A percentile compares a stretch with the other conserved stretches of the same genome.
Evolutionary conservation across 352 stramenopile genomes (phyloP).

Genomic region (Elongisporangium undulatum): DNA sequence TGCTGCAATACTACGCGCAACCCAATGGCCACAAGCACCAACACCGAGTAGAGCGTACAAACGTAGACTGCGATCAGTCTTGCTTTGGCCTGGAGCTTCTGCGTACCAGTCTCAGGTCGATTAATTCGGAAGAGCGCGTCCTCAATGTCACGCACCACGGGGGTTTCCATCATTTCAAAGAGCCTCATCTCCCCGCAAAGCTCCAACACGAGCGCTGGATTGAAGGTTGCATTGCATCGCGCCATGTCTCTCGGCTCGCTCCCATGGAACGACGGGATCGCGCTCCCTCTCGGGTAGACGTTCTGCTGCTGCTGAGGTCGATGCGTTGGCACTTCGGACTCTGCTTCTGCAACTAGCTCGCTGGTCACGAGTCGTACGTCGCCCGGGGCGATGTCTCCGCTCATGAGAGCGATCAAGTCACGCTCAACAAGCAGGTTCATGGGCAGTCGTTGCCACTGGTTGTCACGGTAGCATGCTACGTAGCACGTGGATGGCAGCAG

Average conservation of each 20-base stretch:
- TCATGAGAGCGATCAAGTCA: constrained; percentile 81
- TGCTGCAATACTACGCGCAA: constrained; percentile 64
- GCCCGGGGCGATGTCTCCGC: constrained; percentile 71
- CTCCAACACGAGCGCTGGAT: constrained; percentile 62
- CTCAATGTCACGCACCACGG: constrained; percentile 71
- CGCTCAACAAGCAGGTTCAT: constrained; percentile 84
- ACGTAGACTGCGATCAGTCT: constrained; percentile 49
- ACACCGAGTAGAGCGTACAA: constrained; percentile 61
- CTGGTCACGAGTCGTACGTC: constrained; percentile 37
- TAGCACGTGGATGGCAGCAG: constrained; percentile 77
- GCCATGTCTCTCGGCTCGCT: constrained; percentile 38
- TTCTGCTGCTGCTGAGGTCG: neutral
- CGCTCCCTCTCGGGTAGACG: constrained; percentile 47
- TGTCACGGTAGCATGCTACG: constrained; percentile 76
- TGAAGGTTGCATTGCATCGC: constrained; percentile 73
- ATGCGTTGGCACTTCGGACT: neutral
- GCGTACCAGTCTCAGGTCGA: constrained; percentile 62
- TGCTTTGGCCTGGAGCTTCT: constrained; percentile 67
- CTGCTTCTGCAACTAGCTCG: neutral
- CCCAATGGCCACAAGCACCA: constrained; percentile 64
- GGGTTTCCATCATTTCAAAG: constrained; percentile 84
- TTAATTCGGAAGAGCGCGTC: constrained; percentile 75
- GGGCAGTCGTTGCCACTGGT: constrained; percentile 71
- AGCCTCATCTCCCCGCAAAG: constrained; percentile 85
- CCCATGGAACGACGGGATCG: constrained; percentile 52